phyloP scores from a whole-genome alignment of 1,284 basidiomycete genomes.

The Porogramme epimiltina region DNA sequence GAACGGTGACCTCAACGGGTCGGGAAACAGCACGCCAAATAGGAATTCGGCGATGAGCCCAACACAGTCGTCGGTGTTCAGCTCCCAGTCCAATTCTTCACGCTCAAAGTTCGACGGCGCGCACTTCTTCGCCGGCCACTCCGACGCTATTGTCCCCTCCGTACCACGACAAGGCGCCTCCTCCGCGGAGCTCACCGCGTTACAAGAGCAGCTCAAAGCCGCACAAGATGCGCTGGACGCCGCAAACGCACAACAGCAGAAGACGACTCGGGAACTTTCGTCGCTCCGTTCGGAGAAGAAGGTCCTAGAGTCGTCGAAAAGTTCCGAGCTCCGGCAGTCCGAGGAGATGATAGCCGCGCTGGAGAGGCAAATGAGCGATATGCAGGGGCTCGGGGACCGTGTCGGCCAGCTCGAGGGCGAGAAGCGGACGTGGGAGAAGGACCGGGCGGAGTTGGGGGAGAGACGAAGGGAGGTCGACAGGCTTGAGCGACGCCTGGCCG shows the following conservation, averaged over 20 bases:
- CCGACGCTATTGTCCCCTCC: constrained; percentile 57
- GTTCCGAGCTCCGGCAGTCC: constrained; percentile 63
- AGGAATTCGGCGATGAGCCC: constrained; percentile 55
- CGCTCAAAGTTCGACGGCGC: constrained; percentile 72
- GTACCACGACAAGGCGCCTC: constrained; percentile 36
- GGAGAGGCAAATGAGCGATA: constrained; percentile 60
- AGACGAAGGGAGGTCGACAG: constrained; percentile 45
- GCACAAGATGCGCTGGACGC: constrained; percentile 56
- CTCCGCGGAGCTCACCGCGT: constrained; percentile 34
- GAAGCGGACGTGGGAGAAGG: constrained; percentile 55
- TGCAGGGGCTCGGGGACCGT: constrained; percentile 55
- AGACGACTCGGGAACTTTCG: constrained; percentile 61
- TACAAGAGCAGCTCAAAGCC: constrained; percentile 54
- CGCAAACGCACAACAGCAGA: constrained; percentile 61
- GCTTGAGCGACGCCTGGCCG: constrained; percentile 45
- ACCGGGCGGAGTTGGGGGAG: constrained; percentile 48
- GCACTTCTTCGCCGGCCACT: constrained; percentile 80
- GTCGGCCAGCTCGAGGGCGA: constrained; percentile 51
- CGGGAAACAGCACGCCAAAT: constrained; percentile 55
- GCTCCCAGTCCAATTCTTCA: constrained; percentile 36
- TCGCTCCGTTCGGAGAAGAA: constrained; percentile 64
- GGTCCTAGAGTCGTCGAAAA: constrained; percentile 61
- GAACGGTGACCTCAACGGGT: constrained; percentile 38
- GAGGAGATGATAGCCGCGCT: constrained; percentile 63
- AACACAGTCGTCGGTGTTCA: constrained; percentile 47